Evolutionary conservation across 306 rosid genomes (phyloP), one percentile per base, ranked within the genome.

Genomic region (Hippophae gyantsensis): DNA sequence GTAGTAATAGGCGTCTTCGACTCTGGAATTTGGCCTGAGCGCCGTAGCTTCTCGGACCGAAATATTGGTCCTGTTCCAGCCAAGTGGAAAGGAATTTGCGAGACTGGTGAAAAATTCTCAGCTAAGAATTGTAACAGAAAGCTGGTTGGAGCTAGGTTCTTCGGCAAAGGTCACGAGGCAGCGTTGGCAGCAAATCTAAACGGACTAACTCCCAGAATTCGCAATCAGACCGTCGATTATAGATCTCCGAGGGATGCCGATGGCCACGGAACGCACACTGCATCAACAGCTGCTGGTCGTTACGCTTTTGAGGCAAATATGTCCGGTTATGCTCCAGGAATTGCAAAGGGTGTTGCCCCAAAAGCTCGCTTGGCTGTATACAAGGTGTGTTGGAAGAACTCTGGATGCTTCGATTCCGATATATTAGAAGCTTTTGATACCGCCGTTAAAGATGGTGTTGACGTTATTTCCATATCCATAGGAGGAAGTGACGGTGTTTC

Each of bases 261-360:
- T 45, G 97, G 97, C 3, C 97, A 90, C 46, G 97, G 97, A 6
- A 87, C 94, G 6, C 97, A 90, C 71, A 90, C 97, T 3, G 97
- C 97, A 0, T 84, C 95, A 9, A 90, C 97, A 6, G 97, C 94
- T 1, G 89, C 89, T 0, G 97, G 97, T 3, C 66, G 94, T 11
- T 79, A 90, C 46, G 64, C 86, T 6, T 87, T 82, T 27, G 71
- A 72, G 52, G 97, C 97, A 0, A 90, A 66, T 74, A 75, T 90
- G 90, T 66, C 79, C 10, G 97, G 97, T 6, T 90, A 82, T 42
- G 97, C 97, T 13, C 50, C 90, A 0, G 97, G 97, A 3, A 77
- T 82, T 3, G 97, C 97, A 0, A 87, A 87, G 11, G 97, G 97
- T 0, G 95, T 90, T 2, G 97, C 97, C 7, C 97, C 97, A 0